Conservation (phyloP, 2,329 filamentous ascomycete species). For the Beauveria sp. region DNA sequence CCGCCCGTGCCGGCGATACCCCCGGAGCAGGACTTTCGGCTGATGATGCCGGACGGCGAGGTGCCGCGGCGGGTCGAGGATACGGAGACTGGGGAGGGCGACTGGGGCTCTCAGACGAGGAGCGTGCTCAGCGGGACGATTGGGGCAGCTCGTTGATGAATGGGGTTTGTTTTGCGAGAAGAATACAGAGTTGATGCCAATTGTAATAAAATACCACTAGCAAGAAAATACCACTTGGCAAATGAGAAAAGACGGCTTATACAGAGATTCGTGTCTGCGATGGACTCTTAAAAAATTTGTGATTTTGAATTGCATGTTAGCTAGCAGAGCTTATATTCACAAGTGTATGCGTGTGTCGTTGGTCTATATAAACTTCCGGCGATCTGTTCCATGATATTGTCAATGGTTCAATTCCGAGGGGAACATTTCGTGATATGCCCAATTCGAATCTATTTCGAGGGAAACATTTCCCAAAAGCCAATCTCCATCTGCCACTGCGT, state of each 20-base stretch:
- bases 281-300: not conserved
- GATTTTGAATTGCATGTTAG: not conserved
- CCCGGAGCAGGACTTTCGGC: conserved; percentile 37
- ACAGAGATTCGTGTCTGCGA: not conserved
- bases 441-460: conserved; percentile 19
- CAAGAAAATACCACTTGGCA: not conserved
- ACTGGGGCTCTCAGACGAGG: not conserved
- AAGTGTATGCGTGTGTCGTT: not conserved
- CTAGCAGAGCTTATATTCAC: not conserved
- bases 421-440: conserved; percentile 12
- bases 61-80: conserved; percentile 35
- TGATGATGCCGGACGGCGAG: conserved; percentile 46
- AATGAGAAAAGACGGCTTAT: not conserved
- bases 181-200: too few species aligned
- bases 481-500: conserved; percentile 38
- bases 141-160: conserved; percentile 2
- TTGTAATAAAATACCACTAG: too few species aligned
- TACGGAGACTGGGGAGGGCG: not conserved
- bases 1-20: conserved; percentile 36
- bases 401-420: conserved; percentile 22
- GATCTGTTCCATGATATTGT: not conserved
- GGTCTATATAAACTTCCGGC: not conserved
- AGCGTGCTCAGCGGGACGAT: not conserved
- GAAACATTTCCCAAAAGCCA: conserved; percentile 49
- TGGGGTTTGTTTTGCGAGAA: too few species aligned